Evolutionary conservation across 2,329 filamentous ascomycete species (phyloP), one percentile per base, ranked within the genome.

Genomic region (Pyricularia sp.): DNA sequence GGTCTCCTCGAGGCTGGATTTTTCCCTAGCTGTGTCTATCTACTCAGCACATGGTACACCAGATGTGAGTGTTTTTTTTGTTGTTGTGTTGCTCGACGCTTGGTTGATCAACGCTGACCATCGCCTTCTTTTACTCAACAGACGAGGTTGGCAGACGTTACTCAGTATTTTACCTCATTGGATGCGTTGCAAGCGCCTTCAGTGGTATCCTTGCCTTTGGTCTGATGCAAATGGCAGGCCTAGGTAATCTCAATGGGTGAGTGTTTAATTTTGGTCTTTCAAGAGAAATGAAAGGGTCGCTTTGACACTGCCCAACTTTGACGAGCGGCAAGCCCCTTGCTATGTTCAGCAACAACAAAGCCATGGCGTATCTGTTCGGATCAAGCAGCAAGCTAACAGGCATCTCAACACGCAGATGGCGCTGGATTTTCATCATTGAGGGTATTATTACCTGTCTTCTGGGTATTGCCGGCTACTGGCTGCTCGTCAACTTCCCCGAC

Each of bases 21-120:
- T 78, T 92, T 92, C 77, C 89, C 90, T 0, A 86, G 86, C 67
- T 89, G 86, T 67, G 88, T 91, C 0, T 92, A 92, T 74, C 80
- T 92, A 6, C 83, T 93, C n/a, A 89, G 86, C 70, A 91, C 88
- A 50, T 93, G 89, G 89, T 92, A 91, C 74, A 89, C 88, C 0
- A 79, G 88, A 77, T 89, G 85, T 86, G 77, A 81, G 83, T 76
- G 23, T 12, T 17, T 11, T 14, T 10, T 11, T 14, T 11, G 10
- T 12, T 14, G 17, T 10, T 69, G 17, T 66, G 14, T 65, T 59
- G 42, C 1, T n/a, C 42, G 42, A 10, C 3, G 9, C 4, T 26
- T 25, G 11, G 12, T 9, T 26, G 3, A 17, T n/a, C 25, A 26
- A 58, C 59, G 17, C 65, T 67, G 33, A 63, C 50, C 3, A 1